These are phyloP conservation scores for Penicillium antarcticum DNA, from an alignment of 495 filamentous ascomycete genomes.

Conservation along the genomic window DNA sequence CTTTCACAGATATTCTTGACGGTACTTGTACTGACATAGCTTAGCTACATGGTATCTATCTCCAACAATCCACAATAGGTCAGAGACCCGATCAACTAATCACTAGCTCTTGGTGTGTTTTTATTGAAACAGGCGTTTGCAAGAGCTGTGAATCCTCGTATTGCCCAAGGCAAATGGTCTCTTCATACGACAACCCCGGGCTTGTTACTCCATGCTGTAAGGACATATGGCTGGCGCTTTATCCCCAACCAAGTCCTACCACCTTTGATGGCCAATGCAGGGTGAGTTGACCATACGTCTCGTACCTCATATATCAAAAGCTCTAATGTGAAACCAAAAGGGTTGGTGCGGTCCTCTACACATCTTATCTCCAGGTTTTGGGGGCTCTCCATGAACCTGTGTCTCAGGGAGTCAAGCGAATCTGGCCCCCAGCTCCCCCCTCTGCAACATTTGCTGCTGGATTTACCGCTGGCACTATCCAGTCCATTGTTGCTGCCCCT, in stretches of 20 bases:
- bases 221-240: constrained; percentile 78
- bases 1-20: constrained; percentile 7
- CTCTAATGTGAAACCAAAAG: constrained; percentile 27
- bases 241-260: constrained; percentile 86
- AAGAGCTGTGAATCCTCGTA: constrained; percentile 62
- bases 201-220: constrained; percentile 73
- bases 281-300: constrained; percentile 28
- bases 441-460: constrained; percentile 70
- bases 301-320: neutral
- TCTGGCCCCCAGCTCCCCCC: constrained; percentile 71
- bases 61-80: neutral
- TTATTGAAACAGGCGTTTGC: constrained; percentile 54
- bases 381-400: constrained; percentile 70
- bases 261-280: constrained; percentile 78
- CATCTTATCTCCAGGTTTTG: constrained; percentile 79
- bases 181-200: constrained; percentile 74
- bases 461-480: constrained; percentile 70
- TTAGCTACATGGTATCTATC: constrained; percentile 56
- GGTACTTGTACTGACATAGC: constrained; percentile 18
- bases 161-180: constrained; percentile 58
- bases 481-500: constrained; percentile 78
- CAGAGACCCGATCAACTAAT: constrained; percentile 21
- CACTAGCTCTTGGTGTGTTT: neutral
- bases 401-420: constrained; percentile 60
- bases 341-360: constrained; percentile 83